phyloP scores from a whole-genome alignment of 129 eudicot species.

The Cynara cardunculus region DNA sequence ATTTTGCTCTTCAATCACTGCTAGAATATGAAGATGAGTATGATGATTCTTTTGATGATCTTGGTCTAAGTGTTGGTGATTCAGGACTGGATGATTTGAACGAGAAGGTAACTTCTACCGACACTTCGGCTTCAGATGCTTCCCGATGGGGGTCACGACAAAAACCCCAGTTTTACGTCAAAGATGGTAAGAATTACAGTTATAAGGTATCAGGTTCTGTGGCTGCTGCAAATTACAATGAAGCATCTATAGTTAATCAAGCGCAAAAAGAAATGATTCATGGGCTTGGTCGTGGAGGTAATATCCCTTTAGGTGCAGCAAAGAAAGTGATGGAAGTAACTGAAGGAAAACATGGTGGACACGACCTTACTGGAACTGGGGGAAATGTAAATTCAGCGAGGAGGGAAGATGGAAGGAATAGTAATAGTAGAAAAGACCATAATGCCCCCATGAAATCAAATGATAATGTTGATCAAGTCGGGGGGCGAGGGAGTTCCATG shows the following conservation, averaged over 20 bases:
- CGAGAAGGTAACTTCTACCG: constrained; percentile 33
- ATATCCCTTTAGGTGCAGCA: constrained; percentile 66
- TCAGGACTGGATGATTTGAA: constrained; percentile 60
- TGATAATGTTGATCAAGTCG: constrained; percentile 5
- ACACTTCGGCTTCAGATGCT: constrained; percentile 35
- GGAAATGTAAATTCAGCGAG: constrained; percentile 33
- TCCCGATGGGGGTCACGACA: constrained; percentile 74
- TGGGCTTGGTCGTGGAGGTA: constrained; percentile 95
- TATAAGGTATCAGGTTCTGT: constrained; percentile 91
- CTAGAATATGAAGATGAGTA: constrained; percentile 94
- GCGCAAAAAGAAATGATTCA: constrained; percentile 64
- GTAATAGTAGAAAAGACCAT: constrained; percentile 41
- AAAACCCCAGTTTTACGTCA: constrained; percentile 83
- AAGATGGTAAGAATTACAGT: constrained; percentile 95
- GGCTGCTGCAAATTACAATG: constrained; percentile 72
- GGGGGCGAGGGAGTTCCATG: constrained; percentile 20
- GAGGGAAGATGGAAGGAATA: constrained; percentile 38
- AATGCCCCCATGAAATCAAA: constrained; percentile 35
- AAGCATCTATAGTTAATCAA: constrained; percentile 63
- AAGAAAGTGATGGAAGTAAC: constrained; percentile 41
- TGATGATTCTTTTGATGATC: constrained; percentile 94
- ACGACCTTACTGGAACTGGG: constrained; percentile 16
- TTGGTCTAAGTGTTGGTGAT: constrained; percentile 70
- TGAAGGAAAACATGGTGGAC: constrained; percentile 26
- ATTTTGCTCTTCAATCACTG: constrained; percentile 53